A percentile compares a stretch with the other conserved stretches of the same genome.
Conservation (phyloP, 768 basidiomycete genomes). For the Tulasnella sp. region DNA sequence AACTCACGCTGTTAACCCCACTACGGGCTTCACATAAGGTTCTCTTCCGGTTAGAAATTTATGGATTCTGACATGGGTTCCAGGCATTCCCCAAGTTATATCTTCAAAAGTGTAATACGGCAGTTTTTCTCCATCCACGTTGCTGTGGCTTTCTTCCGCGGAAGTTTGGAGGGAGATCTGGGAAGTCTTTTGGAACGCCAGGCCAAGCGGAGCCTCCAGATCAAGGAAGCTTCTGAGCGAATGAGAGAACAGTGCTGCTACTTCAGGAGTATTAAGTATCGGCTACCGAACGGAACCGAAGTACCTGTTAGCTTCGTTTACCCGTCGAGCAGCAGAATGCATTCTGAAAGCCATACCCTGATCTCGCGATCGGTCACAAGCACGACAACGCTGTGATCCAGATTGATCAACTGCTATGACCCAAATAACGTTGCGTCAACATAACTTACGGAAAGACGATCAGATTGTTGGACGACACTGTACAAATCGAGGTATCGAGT, state of each 20-base stretch:
- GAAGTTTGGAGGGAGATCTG: not conserved
- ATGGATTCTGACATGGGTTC: conserved; percentile 46
- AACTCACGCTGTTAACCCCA: conserved; percentile 73
- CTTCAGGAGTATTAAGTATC: conserved; percentile 66
- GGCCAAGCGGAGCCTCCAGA: conserved; percentile 23
- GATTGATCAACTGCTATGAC: not conserved
- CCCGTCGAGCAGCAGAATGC: not conserved
- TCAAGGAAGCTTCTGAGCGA: conserved; percentile 65
- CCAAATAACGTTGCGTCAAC: not conserved
- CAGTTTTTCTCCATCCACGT: conserved; percentile 4
- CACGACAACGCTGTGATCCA: conserved; percentile 54
- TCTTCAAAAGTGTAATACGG: conserved; percentile 58
- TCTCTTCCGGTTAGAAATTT: conserved; percentile 79
- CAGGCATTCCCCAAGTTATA: conserved; percentile 33
- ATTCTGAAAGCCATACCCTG: conserved; percentile 31
- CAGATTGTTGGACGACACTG: conserved; percentile 48
- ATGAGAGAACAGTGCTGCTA: conserved; percentile 71
- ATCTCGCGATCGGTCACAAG: conserved; percentile 69
- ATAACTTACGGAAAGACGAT: conserved; percentile 71
- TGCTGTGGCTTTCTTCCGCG: not conserved
- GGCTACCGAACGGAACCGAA: conserved; percentile 36
- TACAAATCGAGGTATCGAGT: not conserved
- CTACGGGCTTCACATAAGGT: conserved; percentile 72
- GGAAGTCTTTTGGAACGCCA: conserved; percentile 36
- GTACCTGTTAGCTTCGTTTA: not conserved